Evolutionary conservation across 2,329 filamentous ascomycete genomes (phyloP).

Genomic region (Xylaria sp.): DNA sequence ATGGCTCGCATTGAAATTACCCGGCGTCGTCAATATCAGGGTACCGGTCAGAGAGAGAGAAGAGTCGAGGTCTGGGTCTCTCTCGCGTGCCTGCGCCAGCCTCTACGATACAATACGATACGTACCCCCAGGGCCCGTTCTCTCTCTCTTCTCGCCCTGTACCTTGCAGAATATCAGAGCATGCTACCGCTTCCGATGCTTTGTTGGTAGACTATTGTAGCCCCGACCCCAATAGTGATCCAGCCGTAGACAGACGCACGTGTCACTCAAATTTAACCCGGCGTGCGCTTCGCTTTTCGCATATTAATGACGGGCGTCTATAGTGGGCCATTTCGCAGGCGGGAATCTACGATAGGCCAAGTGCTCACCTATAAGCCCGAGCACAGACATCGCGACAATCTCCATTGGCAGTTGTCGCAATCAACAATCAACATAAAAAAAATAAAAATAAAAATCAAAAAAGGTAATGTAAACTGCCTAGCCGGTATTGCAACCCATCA

Average conservation of each 20-base stretch:
- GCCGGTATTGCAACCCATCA: too few relatives aligned
- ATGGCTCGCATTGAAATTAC: not conserved
- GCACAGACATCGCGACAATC: not conserved
- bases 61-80: not conserved
- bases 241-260: not conserved
- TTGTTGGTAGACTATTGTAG: not conserved
- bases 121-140: not conserved
- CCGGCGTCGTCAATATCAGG: not conserved
- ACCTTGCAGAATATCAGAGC: not conserved
- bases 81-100: not conserved
- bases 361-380: not conserved
- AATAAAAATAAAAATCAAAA: too few relatives aligned
- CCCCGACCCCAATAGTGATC: not conserved
- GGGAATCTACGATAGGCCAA: too few relatives aligned
- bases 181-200: not conserved
- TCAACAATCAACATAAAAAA: too few relatives aligned
- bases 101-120: not conserved
- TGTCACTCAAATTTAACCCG: too few relatives aligned
- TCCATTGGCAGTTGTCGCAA: not conserved
- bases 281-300: too few relatives aligned
- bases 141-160: not conserved
- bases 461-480: not conserved
- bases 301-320: too few relatives aligned
- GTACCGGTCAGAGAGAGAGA: too few relatives aligned
- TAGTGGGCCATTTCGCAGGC: too few relatives aligned